phyloP scores from a whole-genome alignment of 148 eudicot species.

The Gaultheria prostrata region DNA sequence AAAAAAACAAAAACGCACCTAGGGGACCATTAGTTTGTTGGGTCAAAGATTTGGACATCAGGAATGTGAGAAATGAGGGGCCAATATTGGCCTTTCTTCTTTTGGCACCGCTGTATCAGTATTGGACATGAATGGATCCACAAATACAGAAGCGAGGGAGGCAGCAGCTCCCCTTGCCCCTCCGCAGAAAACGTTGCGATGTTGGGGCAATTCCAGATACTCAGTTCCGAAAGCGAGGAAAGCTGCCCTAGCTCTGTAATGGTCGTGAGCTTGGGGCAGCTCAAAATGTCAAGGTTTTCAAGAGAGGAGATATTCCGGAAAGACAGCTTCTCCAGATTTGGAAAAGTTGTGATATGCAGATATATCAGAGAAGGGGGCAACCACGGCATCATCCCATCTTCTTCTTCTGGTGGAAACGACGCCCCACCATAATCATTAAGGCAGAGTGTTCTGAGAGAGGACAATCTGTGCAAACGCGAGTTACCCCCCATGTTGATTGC shows the following conservation, averaged over 20 bases:
- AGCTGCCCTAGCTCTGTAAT: neutral
- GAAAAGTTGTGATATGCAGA: neutral
- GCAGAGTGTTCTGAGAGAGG: neutral
- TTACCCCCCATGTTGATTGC: neutral
- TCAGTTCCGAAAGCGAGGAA: neutral
- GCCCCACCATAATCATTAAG: neutral
- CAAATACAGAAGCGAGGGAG: neutral
- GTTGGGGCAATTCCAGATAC: neutral
- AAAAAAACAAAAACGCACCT: neutral
- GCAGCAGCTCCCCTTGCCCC: neutral
- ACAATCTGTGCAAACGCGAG: neutral
- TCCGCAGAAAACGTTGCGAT: neutral
- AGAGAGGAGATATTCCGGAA: neutral
- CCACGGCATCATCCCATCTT: too few species aligned
- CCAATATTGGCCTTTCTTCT: constrained; percentile 10
- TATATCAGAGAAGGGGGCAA: neutral
- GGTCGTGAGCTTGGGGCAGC: neutral
- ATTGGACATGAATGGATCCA: neutral
- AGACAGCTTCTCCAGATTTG: neutral
- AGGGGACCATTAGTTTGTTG: too few species aligned
- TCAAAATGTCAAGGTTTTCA: neutral
- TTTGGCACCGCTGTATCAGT: neutral
- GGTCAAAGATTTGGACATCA: neutral
- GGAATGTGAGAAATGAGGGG: neutral
- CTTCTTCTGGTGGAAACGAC: neutral